phyloP scores from a whole-genome alignment of 1,139 yeast species.

The Geotrichum klebahnii region DNA sequence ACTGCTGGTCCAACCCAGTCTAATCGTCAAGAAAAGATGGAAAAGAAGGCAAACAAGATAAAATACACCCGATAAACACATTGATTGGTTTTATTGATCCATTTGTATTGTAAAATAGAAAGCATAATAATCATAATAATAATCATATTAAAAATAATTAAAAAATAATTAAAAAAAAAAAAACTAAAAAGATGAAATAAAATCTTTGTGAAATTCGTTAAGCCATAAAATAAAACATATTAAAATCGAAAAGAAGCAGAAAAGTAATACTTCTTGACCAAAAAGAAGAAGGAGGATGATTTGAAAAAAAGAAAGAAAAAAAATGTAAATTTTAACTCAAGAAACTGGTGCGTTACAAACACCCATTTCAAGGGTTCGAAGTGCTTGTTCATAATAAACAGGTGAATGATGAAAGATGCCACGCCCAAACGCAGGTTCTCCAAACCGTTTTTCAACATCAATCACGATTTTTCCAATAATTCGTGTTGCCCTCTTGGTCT shows the following conservation, averaged over 20 bases:
- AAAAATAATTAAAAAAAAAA: too few species aligned
- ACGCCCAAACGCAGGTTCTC: conserved; percentile 39
- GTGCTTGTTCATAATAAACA: conserved; percentile 37
- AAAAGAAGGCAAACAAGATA: conserved; percentile 37
- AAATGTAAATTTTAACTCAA: not conserved
- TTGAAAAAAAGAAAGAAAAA: not conserved
- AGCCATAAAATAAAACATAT: too few species aligned
- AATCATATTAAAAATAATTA: too few species aligned
- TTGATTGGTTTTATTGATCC: too few species aligned
- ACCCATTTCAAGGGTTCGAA: conserved; percentile 34
- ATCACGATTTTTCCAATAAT: conserved; percentile 34
- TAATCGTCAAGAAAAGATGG: conserved; percentile 53
- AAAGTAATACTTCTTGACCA: not conserved
- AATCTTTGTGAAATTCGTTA: too few species aligned
- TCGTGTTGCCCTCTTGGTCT: conserved; percentile 34
- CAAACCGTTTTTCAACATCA: conserved; percentile 37
- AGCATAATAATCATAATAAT: not conserved
- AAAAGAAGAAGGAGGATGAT: not conserved
- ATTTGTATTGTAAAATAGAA: not conserved
- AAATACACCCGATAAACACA: conserved; percentile 1
- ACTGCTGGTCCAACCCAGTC: conserved; percentile 37
- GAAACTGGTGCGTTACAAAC: conserved; percentile 29
- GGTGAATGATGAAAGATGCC: conserved; percentile 39
- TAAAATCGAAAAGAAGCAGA: not conserved
- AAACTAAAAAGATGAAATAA: too few species aligned